Evolutionary conservation across 2,329 filamentous ascomycete species (phyloP), one percentile per base, ranked within the genome.

Genomic region (Penicillium sp.): DNA sequence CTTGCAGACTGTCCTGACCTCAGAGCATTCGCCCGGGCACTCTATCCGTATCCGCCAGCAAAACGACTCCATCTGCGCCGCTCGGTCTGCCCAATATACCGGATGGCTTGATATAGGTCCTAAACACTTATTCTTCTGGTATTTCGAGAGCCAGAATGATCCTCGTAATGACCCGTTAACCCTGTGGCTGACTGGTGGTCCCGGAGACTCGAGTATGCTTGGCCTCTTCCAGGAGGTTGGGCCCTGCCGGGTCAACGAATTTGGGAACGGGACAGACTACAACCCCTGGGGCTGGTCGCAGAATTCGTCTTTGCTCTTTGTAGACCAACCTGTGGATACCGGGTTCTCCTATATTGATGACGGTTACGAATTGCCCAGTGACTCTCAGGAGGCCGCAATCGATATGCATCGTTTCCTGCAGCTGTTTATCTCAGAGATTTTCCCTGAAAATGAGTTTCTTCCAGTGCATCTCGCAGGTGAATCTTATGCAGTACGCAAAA

Each of bases 351-450:
- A 73, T 29, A 44, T 70, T 9, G 70, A 72, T 45, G 58, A 60
- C 17, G 61, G 61, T 0, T 23, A 63, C 23, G 63, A 59, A 1
- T 6, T 61, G 13, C 58, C 64, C 51, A n/a, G 62, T 54, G 26
- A 63, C 53, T 83, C 82, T 13, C 76, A 78, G 38, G 76, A 78
- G 1, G 79, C 78, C 13, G 81, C 81, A 1, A 73, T 76, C 49
- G 83, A 85, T 67, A 81, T 84, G 75, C 79, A 84, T 65, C 69
- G 77, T 41, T 84, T 84, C 63, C 70, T 85, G 55, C 81, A 83
- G 64, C 70, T 83, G 5, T 83, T 84, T 63, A 75, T 81, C 21
- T 74, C 71, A 15, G 74, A 81, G 17, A 75, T 82, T 0, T 84
- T 84, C 57, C 82, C 82, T 0, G 68, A 79, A 8, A 68, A 79